Base-by-base conservation (phyloP, 306 rosid genomes). In the Begonia masoniana region DNA sequence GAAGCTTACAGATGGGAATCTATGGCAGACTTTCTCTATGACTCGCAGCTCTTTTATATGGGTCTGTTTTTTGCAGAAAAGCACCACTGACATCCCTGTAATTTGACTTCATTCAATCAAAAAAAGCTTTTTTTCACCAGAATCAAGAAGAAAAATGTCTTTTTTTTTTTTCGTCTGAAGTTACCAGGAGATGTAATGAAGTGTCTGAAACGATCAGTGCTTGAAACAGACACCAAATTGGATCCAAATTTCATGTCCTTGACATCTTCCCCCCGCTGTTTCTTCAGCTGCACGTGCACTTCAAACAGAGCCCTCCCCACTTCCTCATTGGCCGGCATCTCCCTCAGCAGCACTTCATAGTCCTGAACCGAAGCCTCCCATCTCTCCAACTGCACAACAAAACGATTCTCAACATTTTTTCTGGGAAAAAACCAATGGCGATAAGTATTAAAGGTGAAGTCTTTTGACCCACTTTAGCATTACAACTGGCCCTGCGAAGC, bases 11-110 rank as follows among this genome's bases (percentile, higher is more conserved):
- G 94, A 85, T 47, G 94, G 97, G 54, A 76, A 89, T 74, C 82
- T 73, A 73, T 82, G 76, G 88, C 94, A 78, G 51, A 81, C 87
- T 66, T 82, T 80, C 59, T 85, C 91, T 56, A 89, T 64, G 43
- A 72, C 83, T 68, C 81, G 68, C 52, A 82, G 43, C 13, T 69
- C 83, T 47, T 78, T 71, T 52, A 69, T 82, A 47, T 80, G 78
- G 51, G 75, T 76, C 35, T 61, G 60, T 76, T 85, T 85, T 66
- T 72, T 76, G 70, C 83, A 89, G 57, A 89, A 89, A 13, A 85
- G 80, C 59, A 82, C 97, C 68, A 89, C 95, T 9, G 88, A 82
- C 95, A 82, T 89, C n/a, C 96, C 96, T 87, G 82, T 60, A 10
- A 53, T 16, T 62, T 14, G 39, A 31, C 10, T 19, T 5, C 3